phyloP scores from a whole-genome alignment of 768 basidiomycete species.

The Tubosaeta sp. region DNA sequence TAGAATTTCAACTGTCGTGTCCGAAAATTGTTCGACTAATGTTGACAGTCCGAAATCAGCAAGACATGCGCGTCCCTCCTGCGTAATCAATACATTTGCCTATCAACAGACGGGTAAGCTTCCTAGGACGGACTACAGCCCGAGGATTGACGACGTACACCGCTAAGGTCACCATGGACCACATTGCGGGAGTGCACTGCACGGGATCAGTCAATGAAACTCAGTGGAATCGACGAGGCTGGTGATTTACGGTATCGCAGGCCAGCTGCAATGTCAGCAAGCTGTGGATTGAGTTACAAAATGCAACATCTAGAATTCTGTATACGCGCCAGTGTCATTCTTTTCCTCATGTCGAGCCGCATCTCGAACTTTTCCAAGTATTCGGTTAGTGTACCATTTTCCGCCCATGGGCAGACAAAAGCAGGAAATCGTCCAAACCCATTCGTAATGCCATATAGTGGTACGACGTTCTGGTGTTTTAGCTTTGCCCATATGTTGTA shows the following conservation, averaged over 20 bases:
- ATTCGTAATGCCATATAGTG: conserved; percentile 24
- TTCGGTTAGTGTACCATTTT: conserved; percentile 27
- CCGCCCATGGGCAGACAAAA: conserved; percentile 34
- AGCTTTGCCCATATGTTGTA: conserved; percentile 29
- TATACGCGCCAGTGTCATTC: conserved; percentile 17
- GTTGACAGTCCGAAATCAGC: conserved; percentile 33
- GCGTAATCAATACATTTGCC: conserved; percentile 22
- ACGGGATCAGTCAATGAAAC: background rate
- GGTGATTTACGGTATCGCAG: conserved; percentile 17
- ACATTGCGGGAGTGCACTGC: conserved; percentile 21
- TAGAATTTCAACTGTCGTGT: background rate
- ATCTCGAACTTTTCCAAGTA: conserved; percentile 23
- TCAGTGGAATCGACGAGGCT: background rate
- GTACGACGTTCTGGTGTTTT: conserved; percentile 27
- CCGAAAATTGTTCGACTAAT: conserved; percentile 8
- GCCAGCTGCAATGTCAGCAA: conserved; percentile 22
- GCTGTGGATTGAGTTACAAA: conserved; percentile 13
- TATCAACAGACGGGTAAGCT: conserved; percentile 2
- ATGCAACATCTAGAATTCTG: background rate
- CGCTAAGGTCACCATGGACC: conserved; percentile 40
- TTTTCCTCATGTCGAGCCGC: conserved; percentile 8
- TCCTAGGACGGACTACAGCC: background rate
- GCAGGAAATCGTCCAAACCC: conserved; percentile 28
- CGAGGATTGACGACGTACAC: conserved; percentile 16
- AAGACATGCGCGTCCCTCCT: conserved; percentile 12